Conservation (phyloP, 129 eudicot genomes). For the Pittosporum tobira region DNA sequence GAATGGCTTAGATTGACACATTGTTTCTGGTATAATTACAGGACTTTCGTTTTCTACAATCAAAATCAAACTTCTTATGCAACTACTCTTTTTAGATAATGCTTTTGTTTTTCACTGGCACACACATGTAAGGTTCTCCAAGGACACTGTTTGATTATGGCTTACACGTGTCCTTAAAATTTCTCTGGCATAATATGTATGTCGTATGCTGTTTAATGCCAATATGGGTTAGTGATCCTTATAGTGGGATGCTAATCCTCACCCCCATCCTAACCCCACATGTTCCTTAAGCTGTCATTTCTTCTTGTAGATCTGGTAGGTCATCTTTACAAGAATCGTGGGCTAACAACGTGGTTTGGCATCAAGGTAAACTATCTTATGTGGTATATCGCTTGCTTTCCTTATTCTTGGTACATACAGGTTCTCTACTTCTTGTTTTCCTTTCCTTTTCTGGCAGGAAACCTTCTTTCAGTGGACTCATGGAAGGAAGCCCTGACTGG, state of each 20-base stretch:
- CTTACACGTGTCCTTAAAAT: no score
- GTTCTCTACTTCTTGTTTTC: constrained; percentile 11
- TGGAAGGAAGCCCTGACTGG: constrained; percentile 80
- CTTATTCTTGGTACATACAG: neutral
- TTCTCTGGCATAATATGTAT: no score
- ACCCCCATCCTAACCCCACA: neutral
- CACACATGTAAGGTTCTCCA: no score
- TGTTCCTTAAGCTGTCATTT: neutral
- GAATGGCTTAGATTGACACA: no score
- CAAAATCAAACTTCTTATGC: no score
- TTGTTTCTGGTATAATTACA: no score
- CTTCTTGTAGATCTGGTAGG: constrained; percentile 66
- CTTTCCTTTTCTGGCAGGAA: constrained; percentile 38
- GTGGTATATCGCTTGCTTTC: constrained; percentile 6
- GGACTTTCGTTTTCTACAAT: no score
- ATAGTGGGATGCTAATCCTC: no score
- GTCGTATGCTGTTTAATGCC: neutral
- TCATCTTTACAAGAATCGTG: constrained; percentile 74
- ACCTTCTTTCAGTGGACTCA: constrained; percentile 68
- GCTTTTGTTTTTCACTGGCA: no score
- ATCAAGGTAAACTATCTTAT: constrained; percentile 51
- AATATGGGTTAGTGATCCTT: neutral
- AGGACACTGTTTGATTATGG: no score
- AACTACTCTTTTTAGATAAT: no score
- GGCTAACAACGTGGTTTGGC: constrained; percentile 74